Base-by-base conservation (phyloP, 768 basidiomycete genomes). In the Lactarius tabidus region DNA sequence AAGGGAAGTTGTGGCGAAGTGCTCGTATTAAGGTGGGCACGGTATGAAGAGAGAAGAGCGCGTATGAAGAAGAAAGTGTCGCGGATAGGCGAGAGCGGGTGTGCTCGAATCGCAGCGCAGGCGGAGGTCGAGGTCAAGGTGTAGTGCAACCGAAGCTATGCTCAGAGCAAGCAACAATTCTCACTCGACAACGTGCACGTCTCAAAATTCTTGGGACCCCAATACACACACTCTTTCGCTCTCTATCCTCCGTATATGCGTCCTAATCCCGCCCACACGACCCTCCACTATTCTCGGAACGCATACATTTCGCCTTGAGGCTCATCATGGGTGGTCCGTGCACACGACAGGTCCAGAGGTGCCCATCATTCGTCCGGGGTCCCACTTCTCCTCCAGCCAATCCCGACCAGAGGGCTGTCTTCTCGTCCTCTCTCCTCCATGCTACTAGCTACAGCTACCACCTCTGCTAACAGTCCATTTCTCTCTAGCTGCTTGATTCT, bases 21-120 rank as follows among this genome's bases (percentile, higher is more conserved):
- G 54, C 57, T 62, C 60, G 63, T 60, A 67, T 20, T 20, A 58
- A 60, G 56, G 65, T 45, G 61, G 52, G 57, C 60, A 62, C 51
- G 62, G 45, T 62, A 53, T 41, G 57, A 62, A 57, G 33, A 57
- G 31, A 59, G 43, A 66, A 66, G 28, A 26, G 57, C 57, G 51
- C 62, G 65, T 29, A 60, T 36, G 20, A 36, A 33, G 65, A 59
- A 66, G 51, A 66, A 66, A 62, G 65, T 66, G 41, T 66, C 65
- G 65, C 65, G 57, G 39, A 62, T 66, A 43, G 7, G 60, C 48
- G 60, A 62, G 65, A 57, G 65, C 60, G 57, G 39, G 56, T 57
- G 28, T 57, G 60, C 60, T 66, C 60, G 60, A 66, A 58, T 62
- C 60, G 61, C 65, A 52, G 63, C 59, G 54, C 39, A 35, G 58